phyloP scores from a whole-genome alignment of 768 basidiomycete species.

The Pholiota microspora region DNA sequence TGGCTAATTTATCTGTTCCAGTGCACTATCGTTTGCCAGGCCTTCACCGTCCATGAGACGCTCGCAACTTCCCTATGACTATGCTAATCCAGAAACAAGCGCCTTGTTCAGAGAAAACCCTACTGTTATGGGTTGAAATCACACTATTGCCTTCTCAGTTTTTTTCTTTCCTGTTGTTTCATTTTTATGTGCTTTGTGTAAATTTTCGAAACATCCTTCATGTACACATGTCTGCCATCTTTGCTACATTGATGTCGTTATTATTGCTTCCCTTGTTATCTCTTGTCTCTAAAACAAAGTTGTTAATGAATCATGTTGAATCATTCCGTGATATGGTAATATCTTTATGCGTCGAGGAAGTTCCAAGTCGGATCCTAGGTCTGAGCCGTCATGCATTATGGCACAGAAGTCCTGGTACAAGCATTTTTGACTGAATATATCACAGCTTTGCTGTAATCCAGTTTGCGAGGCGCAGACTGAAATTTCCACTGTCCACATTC shows the following conservation, averaged over 20 bases:
- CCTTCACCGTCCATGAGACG: neutral
- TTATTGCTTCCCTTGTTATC: neutral
- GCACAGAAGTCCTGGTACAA: no score
- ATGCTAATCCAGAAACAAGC: neutral
- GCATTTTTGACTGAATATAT: no score
- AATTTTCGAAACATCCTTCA: neutral
- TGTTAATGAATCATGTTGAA: neutral
- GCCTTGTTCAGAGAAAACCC: neutral
- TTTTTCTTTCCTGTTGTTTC: neutral
- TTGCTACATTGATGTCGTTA: neutral
- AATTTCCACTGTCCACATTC: no score
- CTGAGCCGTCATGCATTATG: no score
- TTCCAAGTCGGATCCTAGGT: no score
- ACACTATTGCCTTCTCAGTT: neutral
- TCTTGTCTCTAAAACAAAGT: neutral
- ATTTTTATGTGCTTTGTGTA: neutral
- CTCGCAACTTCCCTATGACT: neutral
- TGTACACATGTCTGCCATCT: neutral
- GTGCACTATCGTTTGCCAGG: neutral
- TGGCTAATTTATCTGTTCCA: neutral
- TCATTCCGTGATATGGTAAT: no score
- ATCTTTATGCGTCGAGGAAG: no score
- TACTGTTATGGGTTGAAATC: neutral
- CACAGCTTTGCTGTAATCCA: no score
- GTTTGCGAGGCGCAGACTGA: no score